Conservation (phyloP, 495 filamentous ascomycete species). For the Penicillium nucicola region DNA sequence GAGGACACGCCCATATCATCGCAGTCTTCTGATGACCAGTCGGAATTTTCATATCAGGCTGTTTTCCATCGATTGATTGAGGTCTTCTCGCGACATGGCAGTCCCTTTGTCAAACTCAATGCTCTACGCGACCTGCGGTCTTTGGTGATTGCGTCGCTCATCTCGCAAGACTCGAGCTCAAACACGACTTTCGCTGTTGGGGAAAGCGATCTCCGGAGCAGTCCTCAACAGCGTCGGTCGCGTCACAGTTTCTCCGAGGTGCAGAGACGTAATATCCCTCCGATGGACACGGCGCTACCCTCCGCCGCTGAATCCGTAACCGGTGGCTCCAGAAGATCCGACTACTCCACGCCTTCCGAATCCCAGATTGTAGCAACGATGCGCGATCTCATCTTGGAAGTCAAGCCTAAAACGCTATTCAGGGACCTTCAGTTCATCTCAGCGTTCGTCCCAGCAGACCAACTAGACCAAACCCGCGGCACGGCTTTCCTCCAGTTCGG, state of each 20-base stretch:
- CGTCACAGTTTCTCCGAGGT: conserved; percentile 39
- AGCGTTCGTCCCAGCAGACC: conserved; percentile 77
- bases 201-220: conserved; percentile 2
- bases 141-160: conserved; percentile 72
- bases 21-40: conserved; percentile 7
- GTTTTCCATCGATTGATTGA: conserved; percentile 77
- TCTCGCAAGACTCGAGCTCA: conserved; percentile 38
- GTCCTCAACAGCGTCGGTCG: conserved; percentile 13
- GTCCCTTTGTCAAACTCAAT: conserved; percentile 81
- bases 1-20: neutral
- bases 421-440: conserved; percentile 95
- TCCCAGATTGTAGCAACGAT: conserved; percentile 72
- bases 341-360: conserved; percentile 44
- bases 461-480: conserved; percentile 80
- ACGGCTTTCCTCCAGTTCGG: conserved; percentile 95
- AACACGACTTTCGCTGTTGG: conserved; percentile 4
- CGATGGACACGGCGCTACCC: conserved; percentile 16
- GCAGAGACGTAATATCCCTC: conserved; percentile 8
- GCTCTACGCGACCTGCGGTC: conserved; percentile 80
- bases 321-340: conserved; percentile 36
- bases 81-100: conserved; percentile 87
- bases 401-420: conserved; percentile 88
- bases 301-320: conserved; percentile 33
- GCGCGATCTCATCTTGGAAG: conserved; percentile 70
- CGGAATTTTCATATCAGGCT: conserved; percentile 63